Conservation (phyloP, 2,329 filamentous ascomycete genomes). For the Coleophoma cylindrospora region DNA sequence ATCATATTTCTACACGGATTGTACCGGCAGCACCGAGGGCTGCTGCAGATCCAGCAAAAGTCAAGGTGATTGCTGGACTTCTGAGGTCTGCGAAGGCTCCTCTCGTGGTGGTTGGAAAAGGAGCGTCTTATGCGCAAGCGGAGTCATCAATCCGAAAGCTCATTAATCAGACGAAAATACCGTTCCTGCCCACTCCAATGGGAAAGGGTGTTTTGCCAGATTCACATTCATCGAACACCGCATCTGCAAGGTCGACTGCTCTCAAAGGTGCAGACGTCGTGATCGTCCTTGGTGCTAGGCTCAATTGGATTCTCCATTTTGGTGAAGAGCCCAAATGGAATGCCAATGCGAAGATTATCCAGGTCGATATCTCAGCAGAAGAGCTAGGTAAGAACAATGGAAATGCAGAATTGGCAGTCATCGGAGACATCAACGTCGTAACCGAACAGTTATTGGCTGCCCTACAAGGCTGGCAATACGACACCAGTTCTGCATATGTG, state of each 20-base stretch:
- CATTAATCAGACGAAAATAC: slow-evolving; percentile 41
- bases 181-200: slow-evolving; percentile 54
- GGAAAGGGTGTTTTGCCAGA: slow-evolving; percentile 52
- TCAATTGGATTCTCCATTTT: slow-evolving; percentile 56
- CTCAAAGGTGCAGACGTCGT: slow-evolving; percentile 49
- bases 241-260: slow-evolving; percentile 47
- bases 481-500: slow-evolving; percentile 28
- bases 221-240: slow-evolving; percentile 44
- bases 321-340: slow-evolving; percentile 50
- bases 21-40: slow-evolving; percentile 34
- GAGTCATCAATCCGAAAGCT: slow-evolving; percentile 38
- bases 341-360: slow-evolving; percentile 42
- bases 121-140: slow-evolving; percentile 46
- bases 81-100: slow-evolving; percentile 43
- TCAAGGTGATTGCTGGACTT: slow-evolving; percentile 35
- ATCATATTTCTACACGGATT: slow-evolving; percentile 15
- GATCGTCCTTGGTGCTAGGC: slow-evolving; percentile 45
- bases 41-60: slow-evolving; percentile 36
- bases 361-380: slow-evolving; percentile 47
- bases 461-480: slow-evolving; percentile 39
- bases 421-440: slow-evolving; percentile 46
- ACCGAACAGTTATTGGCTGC: slow-evolving; percentile 37
- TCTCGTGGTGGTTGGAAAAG: slow-evolving; percentile 49
- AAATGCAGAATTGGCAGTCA: slow-evolving; percentile 39
- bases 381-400: slow-evolving; percentile 47